Percentiles rank a stretch among this genome's conserved stretches.
These are phyloP conservation scores for Agroathelia rolfsii DNA, from an alignment of 1,284 basidiomycete genomes.

Conservation along the genomic window DNA sequence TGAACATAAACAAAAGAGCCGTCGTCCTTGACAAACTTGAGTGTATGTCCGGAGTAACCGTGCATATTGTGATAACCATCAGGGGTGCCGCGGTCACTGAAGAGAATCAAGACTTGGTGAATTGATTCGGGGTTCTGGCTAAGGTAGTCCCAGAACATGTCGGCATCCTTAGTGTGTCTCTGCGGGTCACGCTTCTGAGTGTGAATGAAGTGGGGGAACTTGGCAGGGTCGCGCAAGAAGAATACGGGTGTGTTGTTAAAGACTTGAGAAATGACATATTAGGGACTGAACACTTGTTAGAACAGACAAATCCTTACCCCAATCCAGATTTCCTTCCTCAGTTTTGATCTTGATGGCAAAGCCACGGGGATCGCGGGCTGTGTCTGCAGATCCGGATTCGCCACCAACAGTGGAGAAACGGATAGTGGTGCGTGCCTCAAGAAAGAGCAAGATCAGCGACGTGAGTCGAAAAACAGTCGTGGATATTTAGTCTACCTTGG, in stretches of 20 bases:
- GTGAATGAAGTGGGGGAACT: constrained; percentile 81
- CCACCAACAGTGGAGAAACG: constrained; percentile 20
- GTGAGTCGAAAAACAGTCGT: constrained; percentile 22
- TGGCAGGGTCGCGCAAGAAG: constrained; percentile 29
- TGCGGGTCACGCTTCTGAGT: constrained; percentile 90
- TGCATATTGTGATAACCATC: constrained; percentile 77
- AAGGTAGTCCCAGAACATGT: constrained; percentile 86
- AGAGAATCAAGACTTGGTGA: constrained; percentile 85
- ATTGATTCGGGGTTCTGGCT: constrained; percentile 87
- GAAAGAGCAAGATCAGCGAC: too few relatives aligned
- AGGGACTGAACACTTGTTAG: constrained; percentile 1
- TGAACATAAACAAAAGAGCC: constrained; percentile 80
- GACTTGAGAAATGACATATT: constrained; percentile 6
- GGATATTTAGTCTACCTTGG: constrained; percentile 37
- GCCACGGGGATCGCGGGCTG: constrained; percentile 23
- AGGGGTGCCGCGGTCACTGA: constrained; percentile 88
- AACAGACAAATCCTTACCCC: constrained; percentile 19
- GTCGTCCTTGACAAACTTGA: constrained; percentile 78
- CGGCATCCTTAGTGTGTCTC: constrained; percentile 77
- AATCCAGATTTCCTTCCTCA: constrained; percentile 39
- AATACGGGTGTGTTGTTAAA: constrained; percentile 35
- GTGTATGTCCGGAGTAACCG: constrained; percentile 91
- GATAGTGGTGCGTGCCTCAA: too few relatives aligned
- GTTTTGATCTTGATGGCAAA: constrained; percentile 17
- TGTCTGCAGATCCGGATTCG: constrained; percentile 36